Base-by-base conservation (phyloP, 768 basidiomycete genomes). In the Suillus placidus region DNA sequence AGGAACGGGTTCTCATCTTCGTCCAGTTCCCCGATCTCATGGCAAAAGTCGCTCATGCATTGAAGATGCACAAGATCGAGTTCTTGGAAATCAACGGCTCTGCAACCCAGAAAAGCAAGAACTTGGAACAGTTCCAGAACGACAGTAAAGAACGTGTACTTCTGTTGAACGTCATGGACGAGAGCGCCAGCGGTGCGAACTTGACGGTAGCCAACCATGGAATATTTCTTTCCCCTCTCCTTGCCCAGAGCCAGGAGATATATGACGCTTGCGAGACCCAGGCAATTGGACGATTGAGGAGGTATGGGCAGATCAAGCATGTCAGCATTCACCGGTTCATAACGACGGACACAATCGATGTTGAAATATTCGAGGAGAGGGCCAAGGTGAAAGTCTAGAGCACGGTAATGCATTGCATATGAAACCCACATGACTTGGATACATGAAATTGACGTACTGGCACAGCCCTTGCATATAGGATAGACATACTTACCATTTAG, bases 21-120 rank as follows among this genome's bases (percentile, higher is more conserved):
- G 92, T 97, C n/a, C 96, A 98, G 73, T 98, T 96, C 83, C 89
- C 87, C 6, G 95, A 97, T 78, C 84, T 98, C 65, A 94, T 92
- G 86, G 88, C 88, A 73, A 97, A 97, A 76, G 92, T 97, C 37
- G 88, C 88, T 9, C 91, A 94, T 67, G 93, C 94, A 0, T 85
- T 98, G 68, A 80, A 76, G 2, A 85, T 86, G 62, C 84, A 93
- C 73, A 85, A 87, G 52, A 87, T 97, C 71, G 82, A 83, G 51
- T 94, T 87, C 80, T 83, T 93, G 61, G 90, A 94, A 73, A 93
- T 97, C 78, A 88, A 86, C 65, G 94, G 95, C 49, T 85, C 86
- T 5, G 90, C 92, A 6, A 83, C 86, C 60, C 80, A 84, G 69
- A 92, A 90, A 81, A 93, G 92, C 77, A 92, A 92, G 72, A 90